Conservation (phyloP, 2,329 filamentous ascomycete species). For the Mycosphaerella sp. region DNA sequence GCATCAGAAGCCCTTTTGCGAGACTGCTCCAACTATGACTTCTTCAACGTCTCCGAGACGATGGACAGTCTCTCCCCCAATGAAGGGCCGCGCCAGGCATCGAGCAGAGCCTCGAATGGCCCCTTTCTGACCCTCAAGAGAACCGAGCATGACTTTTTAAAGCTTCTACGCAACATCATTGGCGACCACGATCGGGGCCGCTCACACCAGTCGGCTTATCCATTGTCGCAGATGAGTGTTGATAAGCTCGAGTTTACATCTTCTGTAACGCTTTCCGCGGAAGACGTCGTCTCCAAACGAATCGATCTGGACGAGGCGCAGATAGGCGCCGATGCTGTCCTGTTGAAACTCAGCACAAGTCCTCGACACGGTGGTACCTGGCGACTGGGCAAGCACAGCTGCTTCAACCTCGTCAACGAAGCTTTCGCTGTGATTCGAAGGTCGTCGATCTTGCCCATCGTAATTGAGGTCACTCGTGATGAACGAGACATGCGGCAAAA, state of each 20-base stretch:
- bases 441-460: constrained; percentile 51
- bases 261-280: constrained; percentile 57
- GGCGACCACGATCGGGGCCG: constrained; percentile 48
- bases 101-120: constrained; percentile 39
- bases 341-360: constrained; percentile 42
- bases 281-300: constrained; percentile 48
- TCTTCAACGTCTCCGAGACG: constrained; percentile 64
- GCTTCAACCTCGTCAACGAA: constrained; percentile 43
- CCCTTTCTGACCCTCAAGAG: constrained; percentile 63
- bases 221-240: constrained; percentile 55
- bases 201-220: constrained; percentile 59
- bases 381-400: constrained; percentile 23
- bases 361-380: constrained; percentile 17
- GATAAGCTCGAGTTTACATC: constrained; percentile 61
- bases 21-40: constrained; percentile 66
- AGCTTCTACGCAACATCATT: constrained; percentile 59
- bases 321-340: constrained; percentile 61
- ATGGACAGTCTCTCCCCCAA: constrained; percentile 26
- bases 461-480: constrained; percentile 36
- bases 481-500: constrained; percentile 5
- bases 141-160: constrained; percentile 63
- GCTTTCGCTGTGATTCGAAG: constrained; percentile 56
- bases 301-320: constrained; percentile 60
- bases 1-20: constrained; percentile 55
- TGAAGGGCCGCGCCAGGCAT: constrained; percentile 15